Evolutionary conservation across 768 basidiomycete genomes (phyloP).

Genomic region (Suillus subaureus): DNA sequence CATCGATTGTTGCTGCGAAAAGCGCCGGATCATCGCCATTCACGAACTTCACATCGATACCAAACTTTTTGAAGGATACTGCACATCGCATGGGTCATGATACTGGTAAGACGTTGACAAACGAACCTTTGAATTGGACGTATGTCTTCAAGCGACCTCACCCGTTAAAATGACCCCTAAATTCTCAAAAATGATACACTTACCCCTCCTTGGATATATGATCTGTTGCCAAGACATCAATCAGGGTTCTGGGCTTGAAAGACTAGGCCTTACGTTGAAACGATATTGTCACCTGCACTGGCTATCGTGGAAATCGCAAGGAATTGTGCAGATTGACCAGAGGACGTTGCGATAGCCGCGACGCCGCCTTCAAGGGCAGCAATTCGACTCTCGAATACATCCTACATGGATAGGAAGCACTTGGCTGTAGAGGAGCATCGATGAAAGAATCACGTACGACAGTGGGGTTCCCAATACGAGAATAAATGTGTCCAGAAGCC

Average conservation of each 20-base stretch:
- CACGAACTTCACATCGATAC: constrained; percentile 31
- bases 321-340: constrained; percentile 66
- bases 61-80: no score
- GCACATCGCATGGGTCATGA: background rate
- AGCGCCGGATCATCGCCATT: no score
- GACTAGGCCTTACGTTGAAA: constrained; percentile 47
- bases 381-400: constrained; percentile 67
- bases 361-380: constrained; percentile 65
- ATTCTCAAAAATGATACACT: no score
- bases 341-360: constrained; percentile 57
- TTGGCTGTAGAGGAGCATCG: background rate
- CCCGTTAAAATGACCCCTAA: no score
- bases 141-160: constrained; percentile 45
- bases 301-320: constrained; percentile 57
- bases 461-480: no score
- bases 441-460: no score
- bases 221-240: constrained; percentile 28
- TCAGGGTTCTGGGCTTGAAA: background rate
- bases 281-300: constrained; percentile 62
- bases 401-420: constrained; percentile 33
- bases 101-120: background rate
- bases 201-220: constrained; percentile 25
- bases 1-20: no score
- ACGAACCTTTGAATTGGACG: no score
- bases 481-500: no score